Percentiles rank a stretch among this genome's conserved stretches.
Conservation (phyloP, 2,329 filamentous ascomycete species). For the Dothideomycetes sp. region DNA sequence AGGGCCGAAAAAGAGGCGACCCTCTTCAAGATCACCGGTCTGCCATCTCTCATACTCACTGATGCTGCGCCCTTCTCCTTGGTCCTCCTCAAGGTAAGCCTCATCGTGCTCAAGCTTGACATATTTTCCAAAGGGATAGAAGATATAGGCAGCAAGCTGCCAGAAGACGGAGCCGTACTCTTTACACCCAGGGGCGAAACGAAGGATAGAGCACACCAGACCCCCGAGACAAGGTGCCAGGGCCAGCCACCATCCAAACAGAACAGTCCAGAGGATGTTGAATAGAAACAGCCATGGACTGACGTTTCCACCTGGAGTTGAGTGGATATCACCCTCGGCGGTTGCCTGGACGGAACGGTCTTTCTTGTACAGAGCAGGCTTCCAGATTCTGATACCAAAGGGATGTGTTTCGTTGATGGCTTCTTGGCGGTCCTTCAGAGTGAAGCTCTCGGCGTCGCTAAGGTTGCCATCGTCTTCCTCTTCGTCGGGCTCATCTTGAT, state of each 20-base stretch:
- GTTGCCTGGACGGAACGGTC: conserved; percentile 90
- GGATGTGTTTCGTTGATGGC: conserved; percentile 98
- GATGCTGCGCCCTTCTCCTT: conserved; percentile 91
- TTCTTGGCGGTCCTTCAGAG: conserved; percentile 88
- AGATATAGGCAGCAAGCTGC: conserved; percentile 73
- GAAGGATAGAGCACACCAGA: conserved; percentile 64
- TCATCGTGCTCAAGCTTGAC: conserved; percentile 90
- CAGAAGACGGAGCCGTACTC: conserved; percentile 80
- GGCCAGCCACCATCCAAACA: conserved; percentile 96
- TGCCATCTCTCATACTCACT: conserved; percentile 99
- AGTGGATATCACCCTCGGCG: conserved; percentile 94
- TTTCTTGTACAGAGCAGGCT: conserved; percentile 97
- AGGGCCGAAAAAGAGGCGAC: conserved; percentile 90
- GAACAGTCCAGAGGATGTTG: conserved; percentile 80
- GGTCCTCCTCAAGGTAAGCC: conserved; percentile 85
- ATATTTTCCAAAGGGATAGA: conserved; percentile 96
- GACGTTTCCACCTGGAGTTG: conserved; percentile 77
- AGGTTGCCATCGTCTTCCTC: conserved; percentile 60
- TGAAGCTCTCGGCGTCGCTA: conserved; percentile 96
- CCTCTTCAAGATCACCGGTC: conserved; percentile 90
- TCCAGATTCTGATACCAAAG: conserved; percentile 98
- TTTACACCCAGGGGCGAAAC: conserved; percentile 65
- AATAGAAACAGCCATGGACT: conserved; percentile 76
- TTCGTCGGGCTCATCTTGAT: conserved; percentile 25
- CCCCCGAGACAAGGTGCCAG: conserved; percentile 64